Percentiles rank a stretch among this genome's conserved stretches.
phyloP scores from a whole-genome alignment of 2,329 filamentous ascomycete species.

The Ophiosphaerella korrae region DNA sequence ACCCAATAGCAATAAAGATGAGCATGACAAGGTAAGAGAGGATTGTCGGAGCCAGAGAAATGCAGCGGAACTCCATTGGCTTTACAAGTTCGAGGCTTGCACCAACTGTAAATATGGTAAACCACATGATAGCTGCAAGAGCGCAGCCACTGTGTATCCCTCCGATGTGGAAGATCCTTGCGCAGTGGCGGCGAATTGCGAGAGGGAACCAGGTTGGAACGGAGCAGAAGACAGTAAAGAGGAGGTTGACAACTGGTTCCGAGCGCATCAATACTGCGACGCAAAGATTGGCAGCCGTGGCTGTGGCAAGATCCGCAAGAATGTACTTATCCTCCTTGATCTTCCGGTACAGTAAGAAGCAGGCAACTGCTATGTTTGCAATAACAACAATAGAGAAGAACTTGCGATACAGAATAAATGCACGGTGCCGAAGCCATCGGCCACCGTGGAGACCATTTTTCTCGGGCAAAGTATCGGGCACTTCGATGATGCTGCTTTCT shows the following conservation, averaged over 20 bases:
- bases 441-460: slow-evolving; percentile 34
- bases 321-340: slow-evolving; percentile 26
- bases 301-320: slow-evolving; percentile 39
- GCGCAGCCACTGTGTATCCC: slow-evolving; percentile 46
- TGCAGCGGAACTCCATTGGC: slow-evolving; percentile 15
- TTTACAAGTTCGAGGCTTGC: slow-evolving; percentile 42
- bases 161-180: slow-evolving; percentile 45
- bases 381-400: slow-evolving; percentile 38
- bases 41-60: slow-evolving; percentile 26
- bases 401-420: slow-evolving; percentile 38
- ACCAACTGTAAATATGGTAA: slow-evolving; percentile 49
- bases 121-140: slow-evolving; percentile 49
- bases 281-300: slow-evolving; percentile 46
- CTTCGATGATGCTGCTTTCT: slow-evolving; percentile 20
- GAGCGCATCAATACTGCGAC: slow-evolving; percentile 42
- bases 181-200: slow-evolving; percentile 37
- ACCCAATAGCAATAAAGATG: slow-evolving; percentile 37
- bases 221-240: slow-evolving; percentile 44
- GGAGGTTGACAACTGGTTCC: slow-evolving; percentile 44
- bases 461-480: slow-evolving; percentile 21
- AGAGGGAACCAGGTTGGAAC: slow-evolving; percentile 39
- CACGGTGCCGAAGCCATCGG: slow-evolving; percentile 40
- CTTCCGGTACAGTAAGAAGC: slow-evolving; percentile 30
- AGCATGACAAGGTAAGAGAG: slow-evolving; percentile 39
- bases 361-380: slow-evolving; percentile 34